Conservation (phyloP, 257 asterid genomes). For the Jasminum sambac region DNA sequence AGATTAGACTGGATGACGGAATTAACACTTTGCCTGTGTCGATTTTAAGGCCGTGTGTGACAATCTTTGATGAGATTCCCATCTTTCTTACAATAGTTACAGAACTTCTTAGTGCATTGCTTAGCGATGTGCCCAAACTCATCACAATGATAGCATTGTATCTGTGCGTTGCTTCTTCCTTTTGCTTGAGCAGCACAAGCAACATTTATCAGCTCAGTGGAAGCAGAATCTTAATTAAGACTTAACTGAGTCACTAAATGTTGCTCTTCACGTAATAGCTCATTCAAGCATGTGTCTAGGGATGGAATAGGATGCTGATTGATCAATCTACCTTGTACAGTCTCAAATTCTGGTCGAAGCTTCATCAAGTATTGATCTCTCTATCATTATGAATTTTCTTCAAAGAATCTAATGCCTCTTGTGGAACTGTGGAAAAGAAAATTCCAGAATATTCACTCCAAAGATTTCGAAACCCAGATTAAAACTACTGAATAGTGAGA, state of each 20-base stretch:
- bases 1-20: background rate
- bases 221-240: background rate
- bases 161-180: too few species aligned
- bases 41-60: background rate
- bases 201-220: background rate
- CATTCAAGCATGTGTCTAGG: too few species aligned
- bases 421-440: too few species aligned
- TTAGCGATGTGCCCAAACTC: constrained; percentile 7
- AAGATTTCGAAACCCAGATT: constrained; percentile 4
- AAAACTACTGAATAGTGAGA: background rate
- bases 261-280: too few species aligned
- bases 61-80: constrained; percentile 9
- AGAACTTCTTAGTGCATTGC: constrained; percentile 10
- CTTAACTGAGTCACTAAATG: background rate
- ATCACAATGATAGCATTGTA: constrained; percentile 3
- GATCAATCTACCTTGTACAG: background rate
- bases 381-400: constrained; percentile 2
- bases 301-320: constrained; percentile 2
- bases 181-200: background rate
- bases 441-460: too few species aligned
- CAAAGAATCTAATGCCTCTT: too few species aligned
- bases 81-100: too few species aligned
- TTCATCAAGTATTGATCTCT: constrained; percentile 16
- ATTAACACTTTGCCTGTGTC: background rate
- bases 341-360: background rate